phyloP scores from a whole-genome alignment of 306 rosid species.

The Elaeagnus macrophylla region DNA sequence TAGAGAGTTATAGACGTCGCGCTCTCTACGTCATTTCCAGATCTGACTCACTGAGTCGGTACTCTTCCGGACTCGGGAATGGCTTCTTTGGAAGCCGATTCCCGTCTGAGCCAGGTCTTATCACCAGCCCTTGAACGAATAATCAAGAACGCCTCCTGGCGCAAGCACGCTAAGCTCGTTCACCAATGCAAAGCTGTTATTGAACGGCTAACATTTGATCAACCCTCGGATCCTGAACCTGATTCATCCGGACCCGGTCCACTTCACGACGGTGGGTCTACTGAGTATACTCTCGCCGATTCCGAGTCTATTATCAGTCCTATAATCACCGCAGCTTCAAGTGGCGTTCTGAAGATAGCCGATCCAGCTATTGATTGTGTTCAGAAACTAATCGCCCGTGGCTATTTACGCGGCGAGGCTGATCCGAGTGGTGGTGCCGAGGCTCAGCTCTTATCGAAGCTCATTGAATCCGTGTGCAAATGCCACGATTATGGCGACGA shows the following conservation, averaged over 20 bases:
- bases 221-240: conserved; percentile 39
- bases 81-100: conserved; percentile 99
- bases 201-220: conserved; percentile 46
- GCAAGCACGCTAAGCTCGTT: conserved; percentile 84
- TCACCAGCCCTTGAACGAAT: conserved; percentile 85
- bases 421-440: conserved; percentile 56
- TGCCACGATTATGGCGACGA: conserved; percentile 87
- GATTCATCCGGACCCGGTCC: conserved; percentile 62
- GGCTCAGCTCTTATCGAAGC: conserved; percentile 57
- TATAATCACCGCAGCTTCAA: conserved; percentile 66
- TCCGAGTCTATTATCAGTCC: conserved; percentile 79
- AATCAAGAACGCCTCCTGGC: conserved; percentile 87
- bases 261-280: conserved; percentile 84
- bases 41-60: conserved; percentile 35
- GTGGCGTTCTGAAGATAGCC: conserved; percentile 76
- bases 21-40: conserved; percentile 12
- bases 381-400: conserved; percentile 83
- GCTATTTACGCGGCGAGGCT: conserved; percentile 90
- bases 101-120: conserved; percentile 85
- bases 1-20: conserved; percentile 2
- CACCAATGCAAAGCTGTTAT: conserved; percentile 82
- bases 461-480: conserved; percentile 89
- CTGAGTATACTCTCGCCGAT: no score
- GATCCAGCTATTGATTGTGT: conserved; percentile 95
- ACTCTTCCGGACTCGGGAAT: conserved; percentile 62